Base-by-base conservation (phyloP, 2,329 filamentous ascomycete species). In the Fusarium brevicatenulatum region DNA sequence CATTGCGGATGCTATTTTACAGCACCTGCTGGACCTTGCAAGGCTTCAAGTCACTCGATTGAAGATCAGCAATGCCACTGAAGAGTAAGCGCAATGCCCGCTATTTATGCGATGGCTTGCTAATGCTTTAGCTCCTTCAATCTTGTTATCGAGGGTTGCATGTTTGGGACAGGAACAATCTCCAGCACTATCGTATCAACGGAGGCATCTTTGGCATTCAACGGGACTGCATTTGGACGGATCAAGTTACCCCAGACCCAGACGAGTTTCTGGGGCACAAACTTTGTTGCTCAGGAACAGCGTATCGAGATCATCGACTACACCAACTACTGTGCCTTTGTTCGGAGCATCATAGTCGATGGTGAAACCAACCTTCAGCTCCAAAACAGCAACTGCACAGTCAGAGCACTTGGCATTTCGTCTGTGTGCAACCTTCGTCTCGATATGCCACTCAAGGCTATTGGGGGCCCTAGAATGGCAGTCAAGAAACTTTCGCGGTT, bases 111-210 rank as follows among this genome's bases (percentile, higher is more conserved):
- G 8, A 50, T 46, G 13, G 47, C 64, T 65, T 25, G 61, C 40
- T 39, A 36, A n/a, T 30, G 7, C 12, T 40, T 16, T 53, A 83
- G 80, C 28, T 77, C 80, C 28, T 81, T 80, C 54, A 68, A 55
- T 36, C 70, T 82, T 52, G 63, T 68, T 40, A 74, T 82, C 40
- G 74, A 81, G 53, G 76, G 77, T 43, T 76, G 74, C n/a, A 73
- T 80, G 23, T 78, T 77, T 15, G 77, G 76, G 7, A 81, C 78
- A 9, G 80, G 79, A 5, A 74, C 77, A 8, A 75, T 82, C 43
- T 71, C 76, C 44, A 79, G 78, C 40, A 79, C 77, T 18, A 76
- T 82, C 60, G 66, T 76, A 25, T 66, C 78, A 37, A 78, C 78
- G 74, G 68, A 74, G 23, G 71, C 80, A 46, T 77, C 78, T 28